Evolutionary conservation across 345 rosid genomes (phyloP).

Genomic region (Pelargonium nanum): DNA sequence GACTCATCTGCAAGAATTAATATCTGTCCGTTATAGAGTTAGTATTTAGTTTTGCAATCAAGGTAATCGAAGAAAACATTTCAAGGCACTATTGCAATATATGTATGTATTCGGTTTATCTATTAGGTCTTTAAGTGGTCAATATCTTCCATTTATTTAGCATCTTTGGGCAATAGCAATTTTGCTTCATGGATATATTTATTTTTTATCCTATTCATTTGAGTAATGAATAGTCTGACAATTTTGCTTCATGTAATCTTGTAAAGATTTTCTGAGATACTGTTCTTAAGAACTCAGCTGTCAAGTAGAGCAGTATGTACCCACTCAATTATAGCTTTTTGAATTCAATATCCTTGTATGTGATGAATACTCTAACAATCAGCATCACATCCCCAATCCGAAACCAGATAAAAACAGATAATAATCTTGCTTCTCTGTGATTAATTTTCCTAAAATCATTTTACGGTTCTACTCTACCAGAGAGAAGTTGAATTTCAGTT

Average conservation of each 20-base stretch:
- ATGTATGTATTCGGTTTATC: not conserved
- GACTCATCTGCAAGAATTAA: constrained; percentile 97
- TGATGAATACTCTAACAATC: too few relatives aligned
- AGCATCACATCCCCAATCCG: not conserved
- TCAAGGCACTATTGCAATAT: not conserved
- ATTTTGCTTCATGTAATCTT: not conserved
- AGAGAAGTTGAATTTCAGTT: constrained; percentile 6
- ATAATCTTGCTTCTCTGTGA: not conserved
- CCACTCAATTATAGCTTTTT: too few relatives aligned
- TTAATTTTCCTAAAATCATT: not conserved
- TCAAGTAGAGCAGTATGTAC: too few relatives aligned
- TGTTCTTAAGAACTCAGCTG: not conserved
- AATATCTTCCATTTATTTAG: too few relatives aligned
- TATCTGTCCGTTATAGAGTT: constrained; percentile 62
- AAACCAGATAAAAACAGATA: not conserved
- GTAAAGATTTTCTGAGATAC: not conserved
- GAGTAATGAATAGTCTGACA: not conserved
- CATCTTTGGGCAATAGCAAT: too few relatives aligned
- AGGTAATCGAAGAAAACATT: constrained; percentile 1
- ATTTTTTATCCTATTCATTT: too few relatives aligned
- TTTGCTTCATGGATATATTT: too few relatives aligned
- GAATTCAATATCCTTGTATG: not conserved
- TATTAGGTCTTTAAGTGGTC: too few relatives aligned
- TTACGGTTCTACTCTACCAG: too few relatives aligned
- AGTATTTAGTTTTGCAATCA: constrained; percentile 22